Base-by-base conservation (phyloP, 1,139 yeast genomes). In the Taphrina pruni region DNA sequence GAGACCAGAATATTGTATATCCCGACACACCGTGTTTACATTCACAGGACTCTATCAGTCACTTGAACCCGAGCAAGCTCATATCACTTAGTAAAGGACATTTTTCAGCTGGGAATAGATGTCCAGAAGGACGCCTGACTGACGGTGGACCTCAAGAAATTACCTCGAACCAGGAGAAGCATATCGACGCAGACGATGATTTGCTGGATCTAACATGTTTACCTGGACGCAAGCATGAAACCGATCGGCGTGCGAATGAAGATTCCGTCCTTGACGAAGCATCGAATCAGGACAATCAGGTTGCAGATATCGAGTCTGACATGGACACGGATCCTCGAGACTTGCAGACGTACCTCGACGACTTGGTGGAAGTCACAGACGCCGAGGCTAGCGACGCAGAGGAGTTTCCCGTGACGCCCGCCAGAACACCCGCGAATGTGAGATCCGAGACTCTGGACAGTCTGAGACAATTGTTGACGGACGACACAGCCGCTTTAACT, bases 41-140 rank as follows among this genome's bases (percentile, higher is more conserved):
- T 9, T 8, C 32, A 14, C 7, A 43, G 11, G 62, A 26, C 9
- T 8, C 52, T 21, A 21, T 17, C 12, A 36, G 36, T 39, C 14
- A n/a, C 9, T 12, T 58, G 26, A 32, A 43, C 26, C 62, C 62
- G 39, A 58, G 62, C 43, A 58, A 45, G 41, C 46, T 58, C 36
- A 58, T 58, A 21, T 43, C 54, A 8, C 35, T 58, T 36, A 58
- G 52, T 20, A 58, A 58, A 46, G 62, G 62, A n/a, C 52, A 58
- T 35, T 58, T 38, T 17, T 14, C 17, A 14, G 62, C 52, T 5
- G 52, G 62, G 2, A 58, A 46, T 45, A 39, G 62, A 6, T 58
- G 62, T 32, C 54, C 62, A 14, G 62, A 43, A 14, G 62, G 62
- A 12, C 35, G 46, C 7, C 39, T 45, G 36, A 58, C 62, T 8